A percentile compares a stretch with the other conserved stretches of the same genome.
Evolutionary conservation across 805 yeast genomes (phyloP).

Genomic region (Candida golubevii): DNA sequence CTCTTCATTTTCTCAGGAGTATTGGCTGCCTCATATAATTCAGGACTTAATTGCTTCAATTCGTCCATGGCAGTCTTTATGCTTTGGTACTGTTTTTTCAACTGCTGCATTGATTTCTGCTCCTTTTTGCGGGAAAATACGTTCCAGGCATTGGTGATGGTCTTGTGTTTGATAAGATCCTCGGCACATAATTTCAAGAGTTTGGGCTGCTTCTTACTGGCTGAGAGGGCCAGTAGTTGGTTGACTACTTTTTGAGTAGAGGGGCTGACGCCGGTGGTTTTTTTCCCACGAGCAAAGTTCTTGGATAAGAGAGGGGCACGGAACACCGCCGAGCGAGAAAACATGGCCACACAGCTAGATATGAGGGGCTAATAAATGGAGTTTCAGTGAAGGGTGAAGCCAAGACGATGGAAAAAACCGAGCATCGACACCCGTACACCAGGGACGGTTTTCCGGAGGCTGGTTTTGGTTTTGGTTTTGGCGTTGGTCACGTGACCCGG

Average conservation of each 20-base stretch:
- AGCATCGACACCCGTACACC: too few species aligned
- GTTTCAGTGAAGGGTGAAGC: too few species aligned
- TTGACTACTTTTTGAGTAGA: slow-evolving; percentile 42
- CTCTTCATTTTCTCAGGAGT: slow-evolving; percentile 50
- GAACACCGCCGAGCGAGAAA: slow-evolving; percentile 3
- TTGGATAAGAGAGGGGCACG: slow-evolving; percentile 1
- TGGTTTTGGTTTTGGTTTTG: too few species aligned
- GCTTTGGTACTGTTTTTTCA: slow-evolving; percentile 58
- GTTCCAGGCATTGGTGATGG: slow-evolving; percentile 82
- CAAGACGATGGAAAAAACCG: too few species aligned
- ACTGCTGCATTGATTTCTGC: slow-evolving; percentile 33
- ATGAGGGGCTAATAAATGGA: too few species aligned
- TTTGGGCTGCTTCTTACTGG: slow-evolving; percentile 84
- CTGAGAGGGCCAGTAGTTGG: slow-evolving; percentile 79
- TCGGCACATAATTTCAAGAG: slow-evolving; percentile 70
- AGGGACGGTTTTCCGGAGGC: too few species aligned
- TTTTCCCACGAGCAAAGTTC: slow-evolving; percentile 30
- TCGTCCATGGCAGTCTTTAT: slow-evolving; percentile 72
- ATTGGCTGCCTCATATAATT: slow-evolving; percentile 61
- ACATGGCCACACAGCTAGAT: background rate
- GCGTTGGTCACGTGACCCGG: too few species aligned
- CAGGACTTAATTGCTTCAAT: slow-evolving; percentile 48
- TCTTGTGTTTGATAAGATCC: slow-evolving; percentile 79
- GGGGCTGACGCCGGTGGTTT: slow-evolving; percentile 27
- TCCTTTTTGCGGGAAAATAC: slow-evolving; percentile 52